These are phyloP conservation scores for Lasiodiplodia gonubiensis DNA, from an alignment of 2,329 filamentous ascomycete genomes.

Conservation along the genomic window DNA sequence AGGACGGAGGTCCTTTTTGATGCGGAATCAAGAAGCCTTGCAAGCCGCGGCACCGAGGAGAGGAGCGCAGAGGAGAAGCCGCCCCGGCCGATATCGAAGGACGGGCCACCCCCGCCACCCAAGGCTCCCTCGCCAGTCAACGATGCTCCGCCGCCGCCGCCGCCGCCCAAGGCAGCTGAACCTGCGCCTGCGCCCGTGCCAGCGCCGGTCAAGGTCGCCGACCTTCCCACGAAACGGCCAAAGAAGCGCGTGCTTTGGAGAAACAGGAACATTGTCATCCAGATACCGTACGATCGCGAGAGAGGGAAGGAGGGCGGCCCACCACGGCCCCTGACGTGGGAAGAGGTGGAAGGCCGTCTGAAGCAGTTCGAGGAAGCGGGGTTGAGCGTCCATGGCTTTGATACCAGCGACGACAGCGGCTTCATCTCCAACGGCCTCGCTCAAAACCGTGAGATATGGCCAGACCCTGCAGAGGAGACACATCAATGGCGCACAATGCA, in stretches of 20 bases:
- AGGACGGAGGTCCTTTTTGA: conserved; percentile 23
- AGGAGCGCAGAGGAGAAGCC: neutral
- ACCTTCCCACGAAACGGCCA: conserved; percentile 11
- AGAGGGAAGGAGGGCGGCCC: conserved; percentile 49
- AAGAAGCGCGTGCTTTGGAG: conserved; percentile 54
- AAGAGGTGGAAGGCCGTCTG: conserved; percentile 67
- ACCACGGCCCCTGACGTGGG: conserved; percentile 51
- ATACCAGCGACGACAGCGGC: conserved; percentile 56
- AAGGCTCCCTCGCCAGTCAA: conserved; percentile 32
- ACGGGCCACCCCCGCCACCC: conserved; percentile 36
- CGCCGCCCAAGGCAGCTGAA: conserved; percentile 34
- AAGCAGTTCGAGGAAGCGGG: conserved; percentile 71
- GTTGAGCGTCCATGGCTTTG: conserved; percentile 72
- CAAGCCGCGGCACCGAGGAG: conserved; percentile 18
- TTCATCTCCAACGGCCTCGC: conserved; percentile 34
- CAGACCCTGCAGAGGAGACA: conserved; percentile 46
- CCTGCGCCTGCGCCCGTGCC: conserved; percentile 29
- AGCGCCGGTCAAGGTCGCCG: neutral
- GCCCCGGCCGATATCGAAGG: conserved; percentile 20
- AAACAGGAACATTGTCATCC: conserved; percentile 53
- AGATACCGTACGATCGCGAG: conserved; percentile 51
- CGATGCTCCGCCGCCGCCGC: conserved; percentile 33
- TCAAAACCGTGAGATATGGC: conserved; percentile 74
- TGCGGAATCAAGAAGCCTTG: conserved; percentile 23
- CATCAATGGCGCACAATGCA: conserved; percentile 59